These are phyloP conservation scores for Paratinospora sagittata DNA, from an alignment of 164 flowering plant genomes.

Conservation along the genomic window DNA sequence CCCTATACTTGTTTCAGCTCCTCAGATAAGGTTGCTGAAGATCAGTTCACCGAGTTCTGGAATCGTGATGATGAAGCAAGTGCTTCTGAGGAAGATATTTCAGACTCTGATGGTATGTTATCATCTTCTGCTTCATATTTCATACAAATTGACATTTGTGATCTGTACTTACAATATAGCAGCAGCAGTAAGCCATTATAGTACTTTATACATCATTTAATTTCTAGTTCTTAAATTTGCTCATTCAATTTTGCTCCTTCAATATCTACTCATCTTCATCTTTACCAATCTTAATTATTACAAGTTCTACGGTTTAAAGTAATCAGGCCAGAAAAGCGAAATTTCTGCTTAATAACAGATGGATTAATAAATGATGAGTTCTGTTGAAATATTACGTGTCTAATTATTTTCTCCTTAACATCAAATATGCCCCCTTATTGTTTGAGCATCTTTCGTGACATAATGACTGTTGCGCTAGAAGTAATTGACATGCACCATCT, in stretches of 20 bases:
- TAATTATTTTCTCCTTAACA: background rate
- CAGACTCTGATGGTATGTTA: conserved; percentile 67
- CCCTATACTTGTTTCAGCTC: conserved; percentile 35
- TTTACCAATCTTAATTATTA: background rate
- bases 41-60: conserved; percentile 64
- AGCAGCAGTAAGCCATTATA: background rate
- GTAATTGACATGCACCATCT: background rate
- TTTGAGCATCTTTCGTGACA: background rate
- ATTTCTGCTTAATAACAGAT: background rate
- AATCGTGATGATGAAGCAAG: conserved; percentile 72
- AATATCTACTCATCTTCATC: background rate
- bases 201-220: background rate
- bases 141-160: background rate
- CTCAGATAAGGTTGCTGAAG: conserved; percentile 28
- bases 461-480: background rate
- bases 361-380: background rate
- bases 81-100: conserved; percentile 75
- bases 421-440: background rate
- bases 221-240: background rate
- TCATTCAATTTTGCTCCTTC: background rate
- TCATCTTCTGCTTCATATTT: conserved; percentile 2
- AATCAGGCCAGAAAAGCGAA: background rate
- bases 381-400: too few relatives aligned
- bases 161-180: background rate
- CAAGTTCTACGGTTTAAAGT: background rate